Conservation (phyloP, 2,329 filamentous ascomycete species). For the Ophiosphaerella herpotricha region DNA sequence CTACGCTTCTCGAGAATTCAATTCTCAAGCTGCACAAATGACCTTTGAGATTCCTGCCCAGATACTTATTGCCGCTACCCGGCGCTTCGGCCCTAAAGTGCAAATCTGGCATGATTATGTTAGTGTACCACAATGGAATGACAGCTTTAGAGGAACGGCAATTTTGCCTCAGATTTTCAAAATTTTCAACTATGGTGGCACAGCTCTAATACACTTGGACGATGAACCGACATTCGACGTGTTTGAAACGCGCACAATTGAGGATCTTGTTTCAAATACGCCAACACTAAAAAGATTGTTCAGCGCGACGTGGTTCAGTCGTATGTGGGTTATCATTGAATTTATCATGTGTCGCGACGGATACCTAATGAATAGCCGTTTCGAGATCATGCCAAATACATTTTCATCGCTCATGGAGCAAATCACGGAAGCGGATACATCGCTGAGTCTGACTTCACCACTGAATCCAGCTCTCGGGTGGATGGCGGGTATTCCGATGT, state of each 20-base stretch:
- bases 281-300: conserved; percentile 3
- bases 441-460: background rate
- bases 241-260: background rate
- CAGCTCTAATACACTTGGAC: conserved; percentile 7
- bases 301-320: conserved; percentile 8
- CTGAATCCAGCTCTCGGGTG: conserved; percentile 1
- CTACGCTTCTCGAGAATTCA: conserved; percentile 6
- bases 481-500: conserved; percentile 4
- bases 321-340: conserved; percentile 11
- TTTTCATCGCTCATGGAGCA: conserved; percentile 5
- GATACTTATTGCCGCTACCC: conserved; percentile 5
- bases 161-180: conserved; percentile 13
- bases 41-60: conserved; percentile 6
- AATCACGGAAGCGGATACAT: background rate
- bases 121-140: conserved; percentile 12
- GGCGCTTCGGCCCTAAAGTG: conserved; percentile 5
- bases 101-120: conserved; percentile 13
- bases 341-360: conserved; percentile 2
- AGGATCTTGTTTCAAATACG: background rate
- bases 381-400: conserved; percentile 7
- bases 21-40: conserved; percentile 2
- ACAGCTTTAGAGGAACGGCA: conserved; percentile 5
- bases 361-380: conserved; percentile 8
- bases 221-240: conserved; percentile 2
- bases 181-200: conserved; percentile 7